Evolutionary conservation across 208 protist species (phyloP).

Genomic region (Trypanosoma rangeli): DNA sequence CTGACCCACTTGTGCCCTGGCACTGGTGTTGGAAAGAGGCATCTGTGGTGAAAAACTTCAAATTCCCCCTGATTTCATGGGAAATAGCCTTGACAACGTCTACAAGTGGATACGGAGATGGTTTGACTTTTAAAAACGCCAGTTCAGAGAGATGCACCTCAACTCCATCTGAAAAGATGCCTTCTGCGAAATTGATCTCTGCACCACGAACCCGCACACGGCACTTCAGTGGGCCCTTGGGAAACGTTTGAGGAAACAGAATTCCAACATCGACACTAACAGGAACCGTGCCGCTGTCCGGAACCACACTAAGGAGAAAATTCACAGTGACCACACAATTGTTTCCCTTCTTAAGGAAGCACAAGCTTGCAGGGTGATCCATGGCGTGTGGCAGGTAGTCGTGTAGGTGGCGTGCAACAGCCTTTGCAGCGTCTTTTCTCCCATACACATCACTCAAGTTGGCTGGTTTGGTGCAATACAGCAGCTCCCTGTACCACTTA

Average conservation of each 20-base stretch:
- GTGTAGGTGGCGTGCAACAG: conserved; percentile 42
- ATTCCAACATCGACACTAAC: neutral
- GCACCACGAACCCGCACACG: neutral
- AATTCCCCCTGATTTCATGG: neutral
- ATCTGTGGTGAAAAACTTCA: conserved; percentile 2
- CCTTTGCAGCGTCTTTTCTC: conserved; percentile 22
- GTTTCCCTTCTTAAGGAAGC: conserved; percentile 1
- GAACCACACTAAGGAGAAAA: conserved; percentile 10
- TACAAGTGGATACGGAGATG: neutral
- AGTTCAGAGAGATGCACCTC: conserved; percentile 1
- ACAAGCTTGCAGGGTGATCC: conserved; percentile 44
- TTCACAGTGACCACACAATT: neutral
- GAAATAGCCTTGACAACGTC: conserved; percentile 1
- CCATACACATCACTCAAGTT: conserved; percentile 7
- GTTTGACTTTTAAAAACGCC: neutral
- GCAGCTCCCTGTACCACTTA: conserved; percentile 6
- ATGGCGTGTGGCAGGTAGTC: conserved; percentile 53
- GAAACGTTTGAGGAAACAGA: conserved; percentile 4
- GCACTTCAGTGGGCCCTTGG: neutral
- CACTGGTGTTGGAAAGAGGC: neutral
- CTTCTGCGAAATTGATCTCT: neutral
- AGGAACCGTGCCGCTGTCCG: neutral
- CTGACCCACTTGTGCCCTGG: neutral
- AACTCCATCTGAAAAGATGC: neutral
- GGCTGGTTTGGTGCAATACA: neutral